Evolutionary conservation across 2,329 filamentous ascomycete genomes (phyloP), one percentile per base, ranked within the genome.

Genomic region (Epichloe aotearoae): DNA sequence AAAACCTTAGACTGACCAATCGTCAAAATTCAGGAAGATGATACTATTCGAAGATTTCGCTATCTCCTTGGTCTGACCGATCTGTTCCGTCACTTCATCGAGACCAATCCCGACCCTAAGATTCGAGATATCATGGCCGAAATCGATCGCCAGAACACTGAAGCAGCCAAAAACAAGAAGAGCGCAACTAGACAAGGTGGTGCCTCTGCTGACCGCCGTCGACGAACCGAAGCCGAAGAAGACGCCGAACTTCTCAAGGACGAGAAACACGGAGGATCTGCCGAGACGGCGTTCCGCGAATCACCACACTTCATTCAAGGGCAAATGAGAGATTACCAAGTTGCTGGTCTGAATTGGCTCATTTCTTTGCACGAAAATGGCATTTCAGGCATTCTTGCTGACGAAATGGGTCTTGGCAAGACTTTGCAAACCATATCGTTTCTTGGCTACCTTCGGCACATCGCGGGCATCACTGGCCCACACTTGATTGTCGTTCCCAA

Each of bases 401-500:
- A 98, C 63, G 93, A 98, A 71, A 98, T 98, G 93, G 93, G 93
- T 68, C 76, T 98, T 19, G 93, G 93, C 61, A 98, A 98, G 74
- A 98, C 93, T 0, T 70, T 98, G 30, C 93, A 98, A 69, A 98
- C 93, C 0, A 98, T 98, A 53, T 86, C 93, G 2, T 98, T 98
- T 69, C 72, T 98, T 36, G 93, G 93, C 3, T 98, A 98, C 64
- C 74, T 98, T 42, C 83, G 93, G 61, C 93, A 95, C 68, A 81
- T 96, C 54, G 84, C 88, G 68, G 88, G 82, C 54, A 97, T 90
- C 58, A 88, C 79, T 6, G 93, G 93, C 0, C 93, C 93, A 5
- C 93, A 98, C 69, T 74, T 98, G 42, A 79, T 98, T 49, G 86
- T 80, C 5, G 93, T 98, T 5, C 93, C 93, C 41, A 98, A 98